These are phyloP conservation scores for Cercospora berteroae DNA, from an alignment of 2,329 filamentous ascomycete species.

Conservation along the genomic window DNA sequence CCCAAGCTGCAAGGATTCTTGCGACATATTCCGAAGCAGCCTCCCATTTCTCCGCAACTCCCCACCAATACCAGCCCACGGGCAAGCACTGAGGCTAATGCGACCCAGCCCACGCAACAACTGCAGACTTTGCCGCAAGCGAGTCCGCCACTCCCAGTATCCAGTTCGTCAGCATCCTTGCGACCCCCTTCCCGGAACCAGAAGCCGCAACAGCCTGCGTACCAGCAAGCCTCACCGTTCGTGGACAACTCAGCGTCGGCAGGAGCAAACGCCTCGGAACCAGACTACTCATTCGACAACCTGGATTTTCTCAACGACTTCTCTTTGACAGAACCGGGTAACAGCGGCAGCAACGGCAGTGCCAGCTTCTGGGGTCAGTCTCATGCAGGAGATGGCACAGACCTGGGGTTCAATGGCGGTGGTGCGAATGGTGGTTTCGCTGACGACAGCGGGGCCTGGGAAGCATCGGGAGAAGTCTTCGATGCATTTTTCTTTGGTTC, in stretches of 20 bases:
- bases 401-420: slow-evolving; percentile 55
- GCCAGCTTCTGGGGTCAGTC: slow-evolving; percentile 20
- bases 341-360: background rate
- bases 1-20: slow-evolving; percentile 21
- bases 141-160: slow-evolving; percentile 14
- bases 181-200: background rate
- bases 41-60: slow-evolving; percentile 19
- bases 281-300: slow-evolving; percentile 42
- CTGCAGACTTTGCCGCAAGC: slow-evolving; percentile 31
- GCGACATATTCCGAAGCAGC: slow-evolving; percentile 28
- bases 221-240: slow-evolving; percentile 18
- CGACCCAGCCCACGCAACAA: slow-evolving; percentile 1
- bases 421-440: slow-evolving; percentile 27
- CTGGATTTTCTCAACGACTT: slow-evolving; percentile 57
- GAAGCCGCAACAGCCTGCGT: background rate
- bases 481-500: slow-evolving; percentile 72
- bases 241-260: slow-evolving; percentile 23
- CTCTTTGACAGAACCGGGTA: slow-evolving; percentile 43
- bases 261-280: slow-evolving; percentile 30
- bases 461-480: slow-evolving; percentile 55
- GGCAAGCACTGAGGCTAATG: slow-evolving; percentile 12
- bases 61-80: slow-evolving; percentile 24
- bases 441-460: slow-evolving; percentile 50
- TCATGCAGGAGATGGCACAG: slow-evolving; percentile 42
- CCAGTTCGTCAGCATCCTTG: background rate